Conservation (phyloP, 371 early-diverging fungal species). For the Saksenaea vasiformis region DNA sequence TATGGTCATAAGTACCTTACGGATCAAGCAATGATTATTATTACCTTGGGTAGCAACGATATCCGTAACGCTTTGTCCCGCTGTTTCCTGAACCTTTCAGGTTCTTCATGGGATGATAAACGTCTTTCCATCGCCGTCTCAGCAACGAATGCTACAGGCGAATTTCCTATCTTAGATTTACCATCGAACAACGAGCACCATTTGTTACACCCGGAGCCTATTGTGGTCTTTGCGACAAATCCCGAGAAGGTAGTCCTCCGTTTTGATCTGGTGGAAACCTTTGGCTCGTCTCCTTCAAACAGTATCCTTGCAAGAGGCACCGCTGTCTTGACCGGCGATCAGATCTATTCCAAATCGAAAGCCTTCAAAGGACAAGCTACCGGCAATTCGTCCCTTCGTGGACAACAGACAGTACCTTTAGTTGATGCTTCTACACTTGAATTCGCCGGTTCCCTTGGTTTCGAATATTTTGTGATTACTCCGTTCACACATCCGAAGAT, state of each 20-base stretch:
- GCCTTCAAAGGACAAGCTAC: conserved; percentile 38
- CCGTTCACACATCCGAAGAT: conserved; percentile 68
- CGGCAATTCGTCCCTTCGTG: conserved; percentile 42
- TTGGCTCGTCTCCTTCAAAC: conserved; percentile 42
- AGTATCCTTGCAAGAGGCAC: conserved; percentile 63
- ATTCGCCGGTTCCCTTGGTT: conserved; percentile 61
- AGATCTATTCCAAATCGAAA: conserved; percentile 39
- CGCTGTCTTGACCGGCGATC: conserved; percentile 54
- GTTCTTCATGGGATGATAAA: conserved; percentile 24
- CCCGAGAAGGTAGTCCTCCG: conserved; percentile 60
- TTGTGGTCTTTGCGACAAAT: conserved; percentile 55
- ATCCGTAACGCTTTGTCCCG: conserved; percentile 46
- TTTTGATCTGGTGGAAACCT: conserved; percentile 70
- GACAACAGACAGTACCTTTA: conserved; percentile 61
- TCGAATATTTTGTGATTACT: conserved; percentile 68
- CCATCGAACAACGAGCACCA: conserved; percentile 43
- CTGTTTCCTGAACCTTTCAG: conserved; percentile 28
- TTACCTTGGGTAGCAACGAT: conserved; percentile 74
- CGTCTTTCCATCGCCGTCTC: conserved; percentile 63
- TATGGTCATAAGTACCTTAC: conserved; percentile 73
- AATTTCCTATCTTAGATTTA: conserved; percentile 63
- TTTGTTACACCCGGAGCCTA: conserved; percentile 55
- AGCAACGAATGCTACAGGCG: conserved; percentile 62
- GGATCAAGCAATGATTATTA: conserved; percentile 62
- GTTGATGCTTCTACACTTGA: conserved; percentile 56